These are phyloP conservation scores for Aspergillus brasiliensis DNA, from an alignment of 2,329 filamentous ascomycete species.

Conservation along the genomic window DNA sequence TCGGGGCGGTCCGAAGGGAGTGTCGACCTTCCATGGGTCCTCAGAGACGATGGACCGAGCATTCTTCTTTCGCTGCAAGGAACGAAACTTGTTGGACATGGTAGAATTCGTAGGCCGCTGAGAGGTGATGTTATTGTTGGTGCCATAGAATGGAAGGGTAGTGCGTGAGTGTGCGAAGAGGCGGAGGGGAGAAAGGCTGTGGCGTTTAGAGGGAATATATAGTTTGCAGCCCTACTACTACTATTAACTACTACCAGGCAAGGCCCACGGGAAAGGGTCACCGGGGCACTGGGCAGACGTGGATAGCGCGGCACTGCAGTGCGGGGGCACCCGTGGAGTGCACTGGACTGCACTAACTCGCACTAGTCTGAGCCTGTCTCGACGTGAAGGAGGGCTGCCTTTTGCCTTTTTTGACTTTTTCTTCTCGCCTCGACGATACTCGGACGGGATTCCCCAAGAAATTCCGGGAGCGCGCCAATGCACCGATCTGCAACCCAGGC, in stretches of 20 bases:
- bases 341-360: neutral
- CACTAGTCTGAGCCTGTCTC: neutral
- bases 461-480: neutral
- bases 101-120: neutral
- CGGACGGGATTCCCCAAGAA: neutral
- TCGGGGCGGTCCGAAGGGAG: constrained; percentile 35
- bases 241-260: neutral
- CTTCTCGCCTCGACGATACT: neutral
- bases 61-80: constrained; percentile 26
- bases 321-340: constrained; percentile 5
- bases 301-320: constrained; percentile 4
- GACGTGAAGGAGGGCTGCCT: neutral
- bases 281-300: constrained; percentile 10
- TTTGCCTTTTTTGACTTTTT: neutral
- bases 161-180: neutral
- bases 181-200: neutral
- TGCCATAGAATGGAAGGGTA: neutral
- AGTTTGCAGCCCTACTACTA: neutral
- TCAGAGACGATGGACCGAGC: constrained; percentile 29
- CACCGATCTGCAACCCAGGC: neutral
- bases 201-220: constrained; percentile 11
- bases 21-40: constrained; percentile 34
- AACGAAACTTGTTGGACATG: constrained; percentile 22
- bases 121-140: neutral
- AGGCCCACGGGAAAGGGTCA: constrained; percentile 6